These are phyloP conservation scores for Pseudofabraea citricarpa DNA, from an alignment of 2,329 filamentous ascomycete genomes.

Conservation along the genomic window DNA sequence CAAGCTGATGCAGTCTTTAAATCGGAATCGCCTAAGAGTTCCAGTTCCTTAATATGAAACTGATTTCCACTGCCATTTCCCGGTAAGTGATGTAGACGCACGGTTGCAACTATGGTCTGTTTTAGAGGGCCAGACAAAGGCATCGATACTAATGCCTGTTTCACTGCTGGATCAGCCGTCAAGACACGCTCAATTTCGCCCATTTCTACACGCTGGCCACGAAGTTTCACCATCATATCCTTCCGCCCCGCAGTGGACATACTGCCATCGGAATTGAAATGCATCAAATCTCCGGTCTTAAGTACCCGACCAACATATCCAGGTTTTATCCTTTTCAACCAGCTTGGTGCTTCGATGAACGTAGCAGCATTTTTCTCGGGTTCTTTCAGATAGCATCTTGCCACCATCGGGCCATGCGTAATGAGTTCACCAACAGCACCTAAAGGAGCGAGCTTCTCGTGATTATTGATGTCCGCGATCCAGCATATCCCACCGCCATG, in stretches of 20 bases:
- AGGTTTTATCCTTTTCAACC: neutral
- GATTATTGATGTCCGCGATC: conserved; percentile 24
- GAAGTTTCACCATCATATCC: conserved; percentile 71
- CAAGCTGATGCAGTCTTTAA: neutral
- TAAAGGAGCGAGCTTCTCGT: conserved; percentile 7
- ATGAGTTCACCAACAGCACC: conserved; percentile 11
- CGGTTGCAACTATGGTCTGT: neutral
- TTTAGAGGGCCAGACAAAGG: neutral
- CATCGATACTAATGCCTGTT: neutral
- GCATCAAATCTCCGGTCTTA: conserved; percentile 63
- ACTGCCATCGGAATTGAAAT: conserved; percentile 56
- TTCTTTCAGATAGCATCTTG: conserved; percentile 54
- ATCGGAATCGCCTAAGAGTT: neutral
- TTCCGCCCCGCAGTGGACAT: conserved; percentile 77
- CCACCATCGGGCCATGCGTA: conserved; percentile 46
- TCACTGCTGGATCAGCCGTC: neutral
- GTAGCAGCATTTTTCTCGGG: conserved; percentile 49
- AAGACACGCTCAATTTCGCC: conserved; percentile 59
- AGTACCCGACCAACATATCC: neutral
- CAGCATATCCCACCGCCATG: conserved; percentile 19
- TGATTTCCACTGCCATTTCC: neutral
- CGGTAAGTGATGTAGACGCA: neutral
- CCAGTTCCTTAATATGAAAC: neutral
- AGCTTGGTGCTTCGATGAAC: conserved; percentile 40
- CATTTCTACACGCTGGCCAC: conserved; percentile 74